Conservation (phyloP, 2,329 filamentous ascomycete genomes). For the Curvularia hawaiiensis region DNA sequence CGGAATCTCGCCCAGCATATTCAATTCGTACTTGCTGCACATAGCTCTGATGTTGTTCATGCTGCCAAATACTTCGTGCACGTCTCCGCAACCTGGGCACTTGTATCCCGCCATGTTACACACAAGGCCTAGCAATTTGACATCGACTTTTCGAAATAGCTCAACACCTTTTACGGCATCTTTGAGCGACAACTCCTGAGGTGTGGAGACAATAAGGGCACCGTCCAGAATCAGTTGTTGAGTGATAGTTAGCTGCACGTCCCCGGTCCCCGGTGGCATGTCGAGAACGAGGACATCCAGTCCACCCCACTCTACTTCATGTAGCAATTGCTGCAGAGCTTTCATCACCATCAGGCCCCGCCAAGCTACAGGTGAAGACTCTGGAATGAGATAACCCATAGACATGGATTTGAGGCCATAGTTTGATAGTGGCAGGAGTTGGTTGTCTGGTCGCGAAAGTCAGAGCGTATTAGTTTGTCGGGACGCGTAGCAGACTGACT, state of each 20-base stretch:
- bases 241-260: conserved; percentile 95
- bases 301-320: conserved; percentile 92
- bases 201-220: conserved; percentile 87
- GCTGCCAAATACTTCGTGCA: conserved; percentile 55
- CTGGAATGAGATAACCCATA: conserved; percentile 89
- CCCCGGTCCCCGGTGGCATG: conserved; percentile 90
- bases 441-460: conserved; percentile 63
- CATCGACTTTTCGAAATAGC: conserved; percentile 86
- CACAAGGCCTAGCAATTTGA: conserved; percentile 82
- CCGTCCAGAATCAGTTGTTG: conserved; percentile 91
- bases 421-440: conserved; percentile 85
- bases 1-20: conserved; percentile 87
- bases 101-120: conserved; percentile 49
- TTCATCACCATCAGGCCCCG: conserved; percentile 98
- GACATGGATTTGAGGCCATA: conserved; percentile 99
- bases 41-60: conserved; percentile 78
- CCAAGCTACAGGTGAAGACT: conserved; percentile 88
- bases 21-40: conserved; percentile 73
- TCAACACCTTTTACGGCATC: conserved; percentile 91
- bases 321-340: conserved; percentile 90
- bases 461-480: not conserved
- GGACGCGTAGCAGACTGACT: conserved; percentile 57
- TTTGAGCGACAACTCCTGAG: conserved; percentile 88
- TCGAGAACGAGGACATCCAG: conserved; percentile 90
- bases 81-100: conserved; percentile 56